Evolutionary conservation across 768 basidiomycete species (phyloP), one percentile per base, ranked within the genome.

Genomic region (Boletus speciosus): DNA sequence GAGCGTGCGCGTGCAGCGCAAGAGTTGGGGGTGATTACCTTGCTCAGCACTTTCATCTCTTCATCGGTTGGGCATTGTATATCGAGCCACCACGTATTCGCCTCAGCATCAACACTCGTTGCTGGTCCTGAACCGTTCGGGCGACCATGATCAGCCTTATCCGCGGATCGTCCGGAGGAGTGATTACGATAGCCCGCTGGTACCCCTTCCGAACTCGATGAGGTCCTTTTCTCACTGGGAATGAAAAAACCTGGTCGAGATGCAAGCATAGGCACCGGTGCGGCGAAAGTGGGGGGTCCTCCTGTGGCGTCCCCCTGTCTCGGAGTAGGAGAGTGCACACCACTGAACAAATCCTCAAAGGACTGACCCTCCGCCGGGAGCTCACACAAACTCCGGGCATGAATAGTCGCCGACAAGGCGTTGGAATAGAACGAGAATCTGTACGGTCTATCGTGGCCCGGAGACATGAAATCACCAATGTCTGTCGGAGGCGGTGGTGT

Each of bases 351-450:
- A 44, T 97, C 91, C 60, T 91, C 90, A 62, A 98, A 99, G 0
- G 84, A 81, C 71, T 98, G 96, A 0, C 90, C 91, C 36, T 96
- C 94, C 0, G 90, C 92, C 0, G 97, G 97, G 15, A 99, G 80
- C 70, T 99, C 97, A 52, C 89, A 85, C 15, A 99, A 74, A 57
- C 88, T 94, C 16, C 94, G 82, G 0, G 97, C 91, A 73, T 98
- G 96, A 45, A 99, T 98, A 1, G 97, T 98, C 0, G 93, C 88
- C 3, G 87, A 84, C 46, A 97, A 76, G 5, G 88, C 81, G 64
- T 97, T 98, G 16, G 93, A 98, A 73, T 98, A 99, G 74, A 98
- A 99, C 0, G 97, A 98, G 74, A 98, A 99, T 42, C 97, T 83
- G 66, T 98, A 98, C 9, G 95, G 96, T 63, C 93, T 78, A 64